A percentile compares a stretch with the other conserved stretches of the same genome.
phyloP scores from a whole-genome alignment of 495 filamentous ascomycete genomes.

The Annulohypoxylon maeteangense region DNA sequence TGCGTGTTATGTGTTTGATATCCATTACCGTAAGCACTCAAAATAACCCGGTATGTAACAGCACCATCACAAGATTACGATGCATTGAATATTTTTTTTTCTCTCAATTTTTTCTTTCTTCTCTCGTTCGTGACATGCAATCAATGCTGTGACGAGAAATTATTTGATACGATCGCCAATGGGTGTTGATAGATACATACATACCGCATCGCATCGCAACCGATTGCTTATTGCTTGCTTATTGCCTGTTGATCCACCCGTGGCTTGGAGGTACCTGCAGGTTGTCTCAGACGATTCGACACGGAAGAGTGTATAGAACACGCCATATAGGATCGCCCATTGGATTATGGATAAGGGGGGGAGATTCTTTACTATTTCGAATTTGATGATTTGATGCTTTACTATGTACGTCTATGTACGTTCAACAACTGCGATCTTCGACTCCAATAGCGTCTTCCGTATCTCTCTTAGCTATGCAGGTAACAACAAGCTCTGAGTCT shows the following conservation, averaged over 20 bases:
- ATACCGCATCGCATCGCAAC: background rate
- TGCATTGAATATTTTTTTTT: conserved; percentile 21
- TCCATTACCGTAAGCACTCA: conserved; percentile 39
- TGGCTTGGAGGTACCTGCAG: background rate
- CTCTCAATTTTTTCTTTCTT: background rate
- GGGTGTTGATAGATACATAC: background rate
- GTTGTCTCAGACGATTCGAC: conserved; percentile 5
- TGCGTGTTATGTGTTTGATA: conserved; percentile 6
- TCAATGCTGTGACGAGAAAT: conserved; percentile 29
- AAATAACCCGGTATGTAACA: conserved; percentile 40
- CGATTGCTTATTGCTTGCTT: background rate
- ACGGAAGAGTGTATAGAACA: background rate
- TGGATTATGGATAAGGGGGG: background rate
- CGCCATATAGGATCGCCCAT: background rate
- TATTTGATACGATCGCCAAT: conserved; percentile 28
- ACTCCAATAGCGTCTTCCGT: background rate
- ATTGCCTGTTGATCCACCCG: background rate
- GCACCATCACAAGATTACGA: conserved; percentile 36
- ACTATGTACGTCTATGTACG: background rate
- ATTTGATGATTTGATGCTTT: background rate
- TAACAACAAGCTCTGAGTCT: background rate
- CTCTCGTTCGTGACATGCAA: background rate
- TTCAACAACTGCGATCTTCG: background rate
- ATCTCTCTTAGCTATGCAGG: background rate
- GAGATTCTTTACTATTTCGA: background rate